Evolutionary conservation across 1,284 basidiomycete genomes (phyloP).

Genomic region (Thecaphora thlaspeos): DNA sequence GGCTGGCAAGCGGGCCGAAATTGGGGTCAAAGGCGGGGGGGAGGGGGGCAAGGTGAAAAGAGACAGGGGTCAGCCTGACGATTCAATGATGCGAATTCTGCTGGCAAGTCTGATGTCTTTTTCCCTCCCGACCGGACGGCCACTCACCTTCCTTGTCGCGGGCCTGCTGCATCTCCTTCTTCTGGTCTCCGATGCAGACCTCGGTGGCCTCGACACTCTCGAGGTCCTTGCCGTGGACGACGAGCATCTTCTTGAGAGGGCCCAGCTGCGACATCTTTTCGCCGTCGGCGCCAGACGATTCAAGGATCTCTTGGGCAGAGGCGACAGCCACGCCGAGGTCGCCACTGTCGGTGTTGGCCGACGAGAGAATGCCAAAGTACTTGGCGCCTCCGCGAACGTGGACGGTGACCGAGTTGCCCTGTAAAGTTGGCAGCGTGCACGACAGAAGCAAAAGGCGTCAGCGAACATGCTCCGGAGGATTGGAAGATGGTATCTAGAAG

Average conservation of each 20-base stretch:
- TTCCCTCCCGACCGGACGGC: too few species aligned
- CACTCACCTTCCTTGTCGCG: conserved; percentile 28
- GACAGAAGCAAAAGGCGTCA: too few species aligned
- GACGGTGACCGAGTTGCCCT: conserved; percentile 44
- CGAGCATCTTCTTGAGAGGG: conserved; percentile 30
- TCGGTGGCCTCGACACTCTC: conserved; percentile 39
- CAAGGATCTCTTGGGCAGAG: conserved; percentile 38
- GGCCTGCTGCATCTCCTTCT: conserved; percentile 30
- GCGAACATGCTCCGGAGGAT: too few species aligned
- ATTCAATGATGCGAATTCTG: too few species aligned
- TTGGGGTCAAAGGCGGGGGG: too few species aligned
- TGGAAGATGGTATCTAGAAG: too few species aligned
- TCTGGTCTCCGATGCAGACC: conserved; percentile 37
- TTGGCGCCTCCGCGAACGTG: conserved; percentile 35
- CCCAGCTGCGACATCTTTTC: conserved; percentile 18
- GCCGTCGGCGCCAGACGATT: conserved; percentile 5
- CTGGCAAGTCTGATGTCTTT: too few species aligned
- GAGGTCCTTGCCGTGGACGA: conserved; percentile 43
- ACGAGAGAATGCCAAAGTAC: conserved; percentile 51
- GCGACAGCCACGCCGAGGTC: conserved; percentile 44
- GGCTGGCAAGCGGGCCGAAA: too few species aligned
- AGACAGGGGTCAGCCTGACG: too few species aligned
- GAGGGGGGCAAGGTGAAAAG: too few species aligned
- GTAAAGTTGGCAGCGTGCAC: too few species aligned
- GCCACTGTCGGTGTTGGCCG: conserved; percentile 34